Percentiles rank a stretch among this genome's conserved stretches.
Evolutionary conservation across 345 rosid species (phyloP).

Genomic region (Sisymbrium altissimum): DNA sequence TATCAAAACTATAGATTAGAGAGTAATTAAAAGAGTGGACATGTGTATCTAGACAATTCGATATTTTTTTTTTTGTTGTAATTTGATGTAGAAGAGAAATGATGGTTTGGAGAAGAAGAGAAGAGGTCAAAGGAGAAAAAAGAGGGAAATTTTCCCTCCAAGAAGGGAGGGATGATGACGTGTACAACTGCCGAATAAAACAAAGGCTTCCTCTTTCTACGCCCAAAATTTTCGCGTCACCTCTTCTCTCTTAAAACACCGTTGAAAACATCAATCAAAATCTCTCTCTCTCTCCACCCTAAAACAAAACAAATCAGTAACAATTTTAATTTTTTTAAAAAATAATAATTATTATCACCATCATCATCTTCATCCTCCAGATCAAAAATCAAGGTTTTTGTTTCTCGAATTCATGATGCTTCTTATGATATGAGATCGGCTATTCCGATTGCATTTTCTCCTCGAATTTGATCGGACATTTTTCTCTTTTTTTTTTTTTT

Average conservation of each 20-base stretch:
- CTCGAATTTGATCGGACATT: slow-evolving; percentile 10
- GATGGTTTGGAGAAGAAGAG: too few relatives aligned
- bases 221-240: slow-evolving; percentile 29
- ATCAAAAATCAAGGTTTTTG: slow-evolving; percentile 6
- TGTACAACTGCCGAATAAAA: slow-evolving; percentile 35
- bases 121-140: not conserved
- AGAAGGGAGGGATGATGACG: slow-evolving; percentile 41
- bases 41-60: not conserved
- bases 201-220: slow-evolving; percentile 25
- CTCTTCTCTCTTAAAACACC: slow-evolving; percentile 11
- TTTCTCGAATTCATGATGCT: not conserved
- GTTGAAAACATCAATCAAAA: slow-evolving; percentile 17
- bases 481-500: not conserved
- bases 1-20: not conserved
- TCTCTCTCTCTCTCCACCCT: slow-evolving; percentile 6
- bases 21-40: not conserved
- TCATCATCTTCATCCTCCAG: not conserved
- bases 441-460: not conserved
- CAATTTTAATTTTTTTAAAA: not conserved
- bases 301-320: not conserved
- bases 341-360: not conserved
- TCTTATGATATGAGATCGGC: slow-evolving; percentile 1
- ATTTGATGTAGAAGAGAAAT: too few relatives aligned
- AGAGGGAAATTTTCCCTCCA: slow-evolving; percentile 29
- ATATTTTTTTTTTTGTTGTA: not conserved